These are phyloP conservation scores for Inga oerstediana DNA, from an alignment of 306 rosid species.

Conservation along the genomic window DNA sequence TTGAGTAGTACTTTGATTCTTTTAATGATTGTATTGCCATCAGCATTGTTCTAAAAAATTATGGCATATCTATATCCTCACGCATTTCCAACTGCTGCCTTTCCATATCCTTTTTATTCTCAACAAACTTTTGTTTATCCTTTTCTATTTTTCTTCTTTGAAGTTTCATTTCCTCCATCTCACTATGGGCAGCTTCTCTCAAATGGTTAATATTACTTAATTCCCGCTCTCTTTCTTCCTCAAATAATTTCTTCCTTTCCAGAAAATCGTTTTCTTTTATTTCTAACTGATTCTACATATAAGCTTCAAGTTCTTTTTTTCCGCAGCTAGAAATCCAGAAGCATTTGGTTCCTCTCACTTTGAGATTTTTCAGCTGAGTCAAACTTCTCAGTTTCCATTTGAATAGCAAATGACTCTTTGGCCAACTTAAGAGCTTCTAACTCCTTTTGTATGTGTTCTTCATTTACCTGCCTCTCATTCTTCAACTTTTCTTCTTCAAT, in stretches of 20 bases:
- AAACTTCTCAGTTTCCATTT: slow-evolving; percentile 76
- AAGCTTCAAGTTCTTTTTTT: slow-evolving; percentile 77
- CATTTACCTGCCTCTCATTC: slow-evolving; percentile 61
- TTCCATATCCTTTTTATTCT: slow-evolving; percentile 70
- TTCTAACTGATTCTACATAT: slow-evolving; percentile 78
- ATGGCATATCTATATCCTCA: slow-evolving; percentile 72
- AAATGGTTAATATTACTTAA: slow-evolving; percentile 67
- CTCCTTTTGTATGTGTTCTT: slow-evolving; percentile 68
- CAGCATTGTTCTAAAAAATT: too few species aligned
- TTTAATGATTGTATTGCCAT: too few species aligned
- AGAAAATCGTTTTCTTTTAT: slow-evolving; percentile 71
- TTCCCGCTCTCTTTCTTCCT: slow-evolving; percentile 78
- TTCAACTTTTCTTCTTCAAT: slow-evolving; percentile 78
- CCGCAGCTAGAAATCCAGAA: slow-evolving; percentile 70
- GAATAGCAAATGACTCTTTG: slow-evolving; percentile 77
- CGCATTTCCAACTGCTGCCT: slow-evolving; percentile 80
- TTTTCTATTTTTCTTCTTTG: slow-evolving; percentile 73
- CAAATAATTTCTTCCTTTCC: slow-evolving; percentile 66
- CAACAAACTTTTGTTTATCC: slow-evolving; percentile 73
- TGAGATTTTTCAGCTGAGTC: slow-evolving; percentile 68
- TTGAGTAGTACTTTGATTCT: too few species aligned
- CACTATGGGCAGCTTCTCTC: slow-evolving; percentile 81
- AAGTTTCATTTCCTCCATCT: slow-evolving; percentile 83
- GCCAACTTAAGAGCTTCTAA: slow-evolving; percentile 71
- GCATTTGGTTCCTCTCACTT: slow-evolving; percentile 76